These are phyloP conservation scores for Pachysandra terminalis DNA, from an alignment of 164 flowering plant genomes.

Conservation along the genomic window DNA sequence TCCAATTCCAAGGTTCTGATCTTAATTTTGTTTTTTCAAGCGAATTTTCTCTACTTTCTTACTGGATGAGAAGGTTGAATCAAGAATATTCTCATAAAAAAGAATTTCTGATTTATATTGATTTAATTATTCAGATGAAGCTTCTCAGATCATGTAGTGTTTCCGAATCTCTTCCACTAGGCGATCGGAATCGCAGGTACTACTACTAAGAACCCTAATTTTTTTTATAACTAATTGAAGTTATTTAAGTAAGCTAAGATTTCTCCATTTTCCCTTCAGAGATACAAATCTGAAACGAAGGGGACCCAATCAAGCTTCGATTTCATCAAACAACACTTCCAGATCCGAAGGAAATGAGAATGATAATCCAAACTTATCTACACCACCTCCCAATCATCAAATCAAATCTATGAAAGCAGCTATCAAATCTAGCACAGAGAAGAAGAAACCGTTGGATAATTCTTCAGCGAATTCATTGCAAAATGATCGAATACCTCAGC, in stretches of 20 bases:
- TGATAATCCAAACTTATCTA: conserved; percentile 56
- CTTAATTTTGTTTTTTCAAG: background rate
- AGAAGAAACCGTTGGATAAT: conserved; percentile 19
- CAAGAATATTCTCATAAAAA: too few species aligned
- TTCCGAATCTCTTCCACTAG: conserved; percentile 36
- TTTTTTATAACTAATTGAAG: background rate
- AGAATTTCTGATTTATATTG: background rate
- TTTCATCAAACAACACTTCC: conserved; percentile 5
- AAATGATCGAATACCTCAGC: conserved; percentile 29
- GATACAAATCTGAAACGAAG: conserved; percentile 58
- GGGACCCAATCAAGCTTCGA: conserved; percentile 27
- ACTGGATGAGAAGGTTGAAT: background rate
- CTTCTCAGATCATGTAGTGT: conserved; percentile 25
- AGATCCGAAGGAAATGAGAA: conserved; percentile 49
- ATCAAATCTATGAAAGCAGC: conserved; percentile 32
- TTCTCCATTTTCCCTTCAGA: conserved; percentile 20
- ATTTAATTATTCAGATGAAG: conserved; percentile 13
- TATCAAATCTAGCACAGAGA: conserved; percentile 57
- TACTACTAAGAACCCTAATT: conserved; percentile 13
- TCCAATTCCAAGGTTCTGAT: conserved; percentile 50
- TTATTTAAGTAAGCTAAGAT: background rate
- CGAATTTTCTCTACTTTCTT: background rate
- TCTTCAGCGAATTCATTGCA: conserved; percentile 9
- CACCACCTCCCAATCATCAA: conserved; percentile 32
- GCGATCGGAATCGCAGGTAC: conserved; percentile 52